Evolutionary conservation across 2,329 filamentous ascomycete genomes (phyloP).

Genomic region (Monilinia fructigena): DNA sequence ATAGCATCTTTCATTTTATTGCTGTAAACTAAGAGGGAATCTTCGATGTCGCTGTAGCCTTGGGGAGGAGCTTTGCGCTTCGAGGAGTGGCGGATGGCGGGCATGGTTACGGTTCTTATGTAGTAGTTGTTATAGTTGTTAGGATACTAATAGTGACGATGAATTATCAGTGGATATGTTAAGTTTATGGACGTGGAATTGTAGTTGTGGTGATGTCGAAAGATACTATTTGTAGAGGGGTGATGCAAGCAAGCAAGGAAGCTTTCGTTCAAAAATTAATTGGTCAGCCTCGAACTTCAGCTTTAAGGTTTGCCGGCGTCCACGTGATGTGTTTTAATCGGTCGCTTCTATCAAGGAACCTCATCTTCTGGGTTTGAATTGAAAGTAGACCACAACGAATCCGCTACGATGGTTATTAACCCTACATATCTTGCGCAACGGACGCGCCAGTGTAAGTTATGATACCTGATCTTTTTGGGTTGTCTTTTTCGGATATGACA

Average conservation of each 20-base stretch:
- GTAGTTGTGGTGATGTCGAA: background rate
- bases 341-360: constrained; percentile 21
- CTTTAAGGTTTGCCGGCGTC: constrained; percentile 6
- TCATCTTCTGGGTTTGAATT: constrained; percentile 12
- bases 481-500: constrained; percentile 15
- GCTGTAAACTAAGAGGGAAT: constrained; percentile 78
- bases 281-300: constrained; percentile 25
- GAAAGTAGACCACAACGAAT: constrained; percentile 18
- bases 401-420: constrained; percentile 74
- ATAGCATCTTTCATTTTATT: constrained; percentile 97
- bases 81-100: constrained; percentile 70
- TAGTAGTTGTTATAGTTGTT: background rate
- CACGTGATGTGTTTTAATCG: constrained; percentile 16
- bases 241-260: constrained; percentile 15
- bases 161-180: background rate
- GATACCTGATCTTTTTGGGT: constrained; percentile 1
- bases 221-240: constrained; percentile 11
- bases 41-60: constrained; percentile 84
- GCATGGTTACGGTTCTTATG: constrained; percentile 54
- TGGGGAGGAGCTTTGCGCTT: constrained; percentile 81
- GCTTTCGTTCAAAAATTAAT: constrained; percentile 13
- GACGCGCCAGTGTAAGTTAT: constrained; percentile 70
- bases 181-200: background rate
- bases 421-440: constrained; percentile 86
- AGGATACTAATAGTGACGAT: background rate